A percentile compares a stretch with the other conserved stretches of the same genome.
Conservation (phyloP, 495 filamentous ascomycete species). For the Xylaria longipes region DNA sequence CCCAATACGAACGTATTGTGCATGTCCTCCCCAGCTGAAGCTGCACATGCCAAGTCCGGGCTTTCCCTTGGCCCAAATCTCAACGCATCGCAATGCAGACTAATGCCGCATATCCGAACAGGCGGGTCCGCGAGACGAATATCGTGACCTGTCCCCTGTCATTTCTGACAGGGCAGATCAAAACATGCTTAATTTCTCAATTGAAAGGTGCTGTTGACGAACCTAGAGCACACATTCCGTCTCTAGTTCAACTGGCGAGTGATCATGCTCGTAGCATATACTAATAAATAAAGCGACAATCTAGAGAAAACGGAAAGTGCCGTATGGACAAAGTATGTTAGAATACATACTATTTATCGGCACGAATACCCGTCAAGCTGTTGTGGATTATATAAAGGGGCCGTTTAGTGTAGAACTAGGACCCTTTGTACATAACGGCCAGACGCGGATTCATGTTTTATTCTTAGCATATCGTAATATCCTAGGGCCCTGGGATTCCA, state of each 20-base stretch:
- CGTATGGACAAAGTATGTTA: neutral
- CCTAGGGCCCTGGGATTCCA: neutral
- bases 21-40: conserved; percentile 9
- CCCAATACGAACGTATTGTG: neutral
- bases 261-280: neutral
- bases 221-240: neutral
- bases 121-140: conserved; percentile 14
- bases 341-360: neutral
- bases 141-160: neutral
- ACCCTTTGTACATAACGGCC: neutral
- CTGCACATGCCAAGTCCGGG: conserved; percentile 15
- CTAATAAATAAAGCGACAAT: neutral
- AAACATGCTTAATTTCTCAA: neutral
- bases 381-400: neutral
- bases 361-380: too few relatives aligned
- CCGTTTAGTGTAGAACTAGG: neutral
- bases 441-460: conserved; percentile 6
- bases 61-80: neutral
- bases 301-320: neutral
- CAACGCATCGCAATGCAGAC: neutral
- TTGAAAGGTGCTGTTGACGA: neutral
- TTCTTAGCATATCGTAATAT: conserved; percentile 12
- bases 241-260: neutral
- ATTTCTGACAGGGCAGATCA: conserved; percentile 8
- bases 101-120: conserved; percentile 26